Base-by-base conservation (phyloP, 202 grass and related monocot genomes). In the Brachypodium distachyon region DNA sequence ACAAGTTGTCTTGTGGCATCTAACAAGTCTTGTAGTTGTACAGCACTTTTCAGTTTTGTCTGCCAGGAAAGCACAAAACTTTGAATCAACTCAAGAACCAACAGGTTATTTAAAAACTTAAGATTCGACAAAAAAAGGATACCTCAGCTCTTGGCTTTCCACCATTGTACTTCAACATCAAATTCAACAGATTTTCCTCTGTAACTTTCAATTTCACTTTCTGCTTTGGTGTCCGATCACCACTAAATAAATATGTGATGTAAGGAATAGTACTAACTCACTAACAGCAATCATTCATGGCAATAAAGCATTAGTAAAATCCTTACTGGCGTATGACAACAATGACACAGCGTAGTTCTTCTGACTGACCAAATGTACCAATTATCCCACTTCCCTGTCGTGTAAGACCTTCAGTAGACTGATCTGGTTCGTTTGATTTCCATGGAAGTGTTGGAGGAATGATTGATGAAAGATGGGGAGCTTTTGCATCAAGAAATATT, bases 401-500 rank as follows among this genome's bases (percentile, higher is more conserved):
- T 67, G 96, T 96, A 57, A 99, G 85, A 56, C 89, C 89, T 76
- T 91, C 89, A 76, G 82, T 85, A 64, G 85, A 42, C 61, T 96
- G 91, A 77, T 83, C 77, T 67, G 82, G 77, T 82, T 89, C 87
- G 47, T 88, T 90, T 32, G 75, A 88, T 84, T 96, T 96, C 96
- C 96, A 99, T 18, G 96, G 92, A 83, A 99, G 91, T 79, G 38
- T 90, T 56, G 96, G 89, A 76, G 96, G 96, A 52, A 96, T 85
- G 31, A 89, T 96, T 66, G 96, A 89, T 12, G 92, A 99, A 81
- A 93, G 85, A 78, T 99, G 96, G 60, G 96, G 96, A 84, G 96
- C 96, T 92, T 99, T 99, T 70, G 91, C 96, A 83, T 99, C 96
- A 39, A 99, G 89, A 90, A 99, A 99, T 83, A 99, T 96, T 85